These are phyloP conservation scores for Orychophragmus violaceus DNA, from an alignment of 345 rosid genomes.

Conservation along the genomic window DNA sequence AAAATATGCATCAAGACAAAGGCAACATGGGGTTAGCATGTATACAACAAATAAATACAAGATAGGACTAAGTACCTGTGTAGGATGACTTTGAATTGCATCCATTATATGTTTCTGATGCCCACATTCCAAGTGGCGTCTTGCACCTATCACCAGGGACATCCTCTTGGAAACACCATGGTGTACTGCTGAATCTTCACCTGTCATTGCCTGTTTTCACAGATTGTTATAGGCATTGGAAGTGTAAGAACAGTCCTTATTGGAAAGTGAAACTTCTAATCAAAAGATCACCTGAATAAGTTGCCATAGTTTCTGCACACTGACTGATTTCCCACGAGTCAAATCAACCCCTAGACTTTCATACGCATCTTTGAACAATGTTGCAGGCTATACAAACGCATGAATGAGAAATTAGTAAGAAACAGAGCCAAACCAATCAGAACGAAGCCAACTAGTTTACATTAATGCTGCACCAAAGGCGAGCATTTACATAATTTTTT, in stretches of 20 bases:
- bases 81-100: constrained; percentile 87
- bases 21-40: too few species aligned
- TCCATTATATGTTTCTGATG: constrained; percentile 93
- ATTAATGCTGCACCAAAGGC: background rate
- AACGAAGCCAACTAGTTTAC: background rate
- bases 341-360: constrained; percentile 37
- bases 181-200: constrained; percentile 56
- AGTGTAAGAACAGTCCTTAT: constrained; percentile 4
- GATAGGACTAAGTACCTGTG: constrained; percentile 53
- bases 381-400: constrained; percentile 55
- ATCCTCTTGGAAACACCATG: constrained; percentile 65
- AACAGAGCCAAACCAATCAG: background rate
- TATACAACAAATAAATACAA: background rate
- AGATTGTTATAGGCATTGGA: background rate
- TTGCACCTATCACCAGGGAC: constrained; percentile 80
- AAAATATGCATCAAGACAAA: too few species aligned
- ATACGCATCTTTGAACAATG: constrained; percentile 73
- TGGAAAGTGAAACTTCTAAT: background rate
- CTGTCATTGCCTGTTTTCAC: constrained; percentile 56
- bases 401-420: constrained; percentile 12
- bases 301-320: constrained; percentile 96
- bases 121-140: constrained; percentile 82
- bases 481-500: constrained; percentile 14
- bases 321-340: constrained; percentile 85
- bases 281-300: constrained; percentile 64